Percentiles rank a stretch among this genome's conserved stretches.
Evolutionary conservation across 163 green algal species (phyloP).

Genomic region (Chlamydomonas reinhardtii): DNA sequence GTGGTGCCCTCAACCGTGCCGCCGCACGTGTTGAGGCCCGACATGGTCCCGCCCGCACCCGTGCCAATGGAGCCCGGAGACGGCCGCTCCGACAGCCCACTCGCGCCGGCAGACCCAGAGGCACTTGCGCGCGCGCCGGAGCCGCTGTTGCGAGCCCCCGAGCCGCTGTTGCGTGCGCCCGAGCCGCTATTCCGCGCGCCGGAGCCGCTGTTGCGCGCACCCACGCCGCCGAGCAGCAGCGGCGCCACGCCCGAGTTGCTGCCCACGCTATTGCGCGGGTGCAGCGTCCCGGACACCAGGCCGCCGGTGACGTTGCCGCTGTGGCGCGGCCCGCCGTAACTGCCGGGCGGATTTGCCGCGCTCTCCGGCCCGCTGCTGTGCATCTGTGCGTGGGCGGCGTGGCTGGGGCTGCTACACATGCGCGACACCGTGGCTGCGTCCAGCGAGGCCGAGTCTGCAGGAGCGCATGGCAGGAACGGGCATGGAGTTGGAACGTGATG

Average conservation of each 20-base stretch:
- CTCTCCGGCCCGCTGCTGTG: background rate
- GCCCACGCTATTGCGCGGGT: slow-evolving; percentile 29
- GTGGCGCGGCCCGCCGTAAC: too few relatives aligned
- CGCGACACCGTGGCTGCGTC: background rate
- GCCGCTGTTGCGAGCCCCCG: background rate
- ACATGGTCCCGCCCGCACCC: background rate
- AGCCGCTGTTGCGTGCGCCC: slow-evolving; percentile 2
- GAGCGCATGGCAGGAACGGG: background rate
- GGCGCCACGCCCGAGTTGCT: slow-evolving; percentile 27
- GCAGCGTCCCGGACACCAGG: background rate
- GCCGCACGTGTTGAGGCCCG: background rate
- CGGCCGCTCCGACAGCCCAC: slow-evolving; percentile 15
- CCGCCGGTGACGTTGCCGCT: background rate
- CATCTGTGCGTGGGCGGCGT: background rate
- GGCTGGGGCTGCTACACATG: slow-evolving; percentile 36
- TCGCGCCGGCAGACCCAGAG: background rate
- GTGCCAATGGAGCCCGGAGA: slow-evolving; percentile 27
- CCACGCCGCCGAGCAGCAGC: background rate
- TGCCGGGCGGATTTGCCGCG: background rate
- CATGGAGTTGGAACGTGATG: too few relatives aligned
- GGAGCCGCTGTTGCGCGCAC: background rate
- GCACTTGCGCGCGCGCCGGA: background rate
- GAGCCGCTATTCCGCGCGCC: slow-evolving; percentile 8
- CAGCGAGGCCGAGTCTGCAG: background rate
- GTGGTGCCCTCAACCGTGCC: background rate